Evolutionary conservation across 1,139 yeast species (phyloP).

Genomic region (Suhomyces choctaworum): DNA sequence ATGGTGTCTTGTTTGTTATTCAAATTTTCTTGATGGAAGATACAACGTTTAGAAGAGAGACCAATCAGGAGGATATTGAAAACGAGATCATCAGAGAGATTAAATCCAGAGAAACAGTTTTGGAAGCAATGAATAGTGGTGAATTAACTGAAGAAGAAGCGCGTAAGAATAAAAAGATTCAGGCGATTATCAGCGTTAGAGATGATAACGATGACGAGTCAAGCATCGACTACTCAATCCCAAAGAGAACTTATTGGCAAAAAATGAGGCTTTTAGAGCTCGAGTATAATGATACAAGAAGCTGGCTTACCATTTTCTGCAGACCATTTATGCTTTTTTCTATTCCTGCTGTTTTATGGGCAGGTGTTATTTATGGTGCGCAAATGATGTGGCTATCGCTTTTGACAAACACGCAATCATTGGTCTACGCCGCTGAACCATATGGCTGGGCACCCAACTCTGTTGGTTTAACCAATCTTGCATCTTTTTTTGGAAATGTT

Average conservation of each 20-base stretch:
- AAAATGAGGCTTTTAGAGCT: conserved; percentile 36
- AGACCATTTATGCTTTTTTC: conserved; percentile 45
- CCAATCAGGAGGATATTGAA: conserved; percentile 20
- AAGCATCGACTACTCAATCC: conserved; percentile 19
- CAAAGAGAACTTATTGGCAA: conserved; percentile 36
- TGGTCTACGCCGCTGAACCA: conserved; percentile 36
- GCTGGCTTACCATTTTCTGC: conserved; percentile 39
- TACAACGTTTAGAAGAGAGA: conserved; percentile 35
- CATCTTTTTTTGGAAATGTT: conserved; percentile 40
- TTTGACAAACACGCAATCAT: conserved; percentile 46
- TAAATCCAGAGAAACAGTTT: conserved; percentile 22
- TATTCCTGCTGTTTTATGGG: conserved; percentile 63
- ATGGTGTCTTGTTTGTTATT: conserved; percentile 43
- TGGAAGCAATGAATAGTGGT: conserved; percentile 10
- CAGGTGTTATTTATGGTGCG: conserved; percentile 63
- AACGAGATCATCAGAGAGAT: conserved; percentile 27
- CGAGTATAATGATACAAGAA: conserved; percentile 40
- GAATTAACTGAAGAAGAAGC: conserved; percentile 1
- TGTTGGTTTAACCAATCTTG: conserved; percentile 46
- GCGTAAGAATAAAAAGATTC: conserved; percentile 5
- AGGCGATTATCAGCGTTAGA: conserved; percentile 1
- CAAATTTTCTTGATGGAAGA: conserved; percentile 49
- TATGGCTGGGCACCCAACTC: conserved; percentile 36
- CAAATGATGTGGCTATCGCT: conserved; percentile 59
- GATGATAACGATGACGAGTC: conserved; percentile 12